Base-by-base conservation (phyloP, 2,329 filamentous ascomycete genomes). In the Botryotinia convoluta region DNA sequence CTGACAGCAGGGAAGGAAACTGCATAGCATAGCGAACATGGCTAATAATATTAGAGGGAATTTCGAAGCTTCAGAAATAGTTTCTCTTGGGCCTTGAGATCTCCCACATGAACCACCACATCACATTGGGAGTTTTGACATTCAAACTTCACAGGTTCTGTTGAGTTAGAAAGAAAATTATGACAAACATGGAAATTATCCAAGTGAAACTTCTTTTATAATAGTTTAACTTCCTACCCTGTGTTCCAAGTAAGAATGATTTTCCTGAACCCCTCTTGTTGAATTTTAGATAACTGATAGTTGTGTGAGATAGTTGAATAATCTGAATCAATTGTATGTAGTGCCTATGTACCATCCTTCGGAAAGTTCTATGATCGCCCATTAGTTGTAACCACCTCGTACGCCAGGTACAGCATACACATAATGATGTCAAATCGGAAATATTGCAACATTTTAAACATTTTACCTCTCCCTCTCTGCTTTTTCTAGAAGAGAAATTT, bases 401-500 rank as follows among this genome's bases (percentile, higher is more conserved):
- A 57, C 51, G n/a, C 51, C 65, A 69, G 65, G 65, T 42, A 69
- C 65, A 69, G 37, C 22, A 69, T 67, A 45, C 60, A 72, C 37
- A 67, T 42, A 54, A 72, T 71, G 45, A 65, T 54, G 45, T 67
- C 45, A 45, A 65, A 45, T 65, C 69, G 69, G 69, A 72, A 64
- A 72, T 67, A 72, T 67, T 54, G 64, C 20, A 48, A 51, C 42
- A 64, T 45, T 37, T 64, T 12, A 42, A 42, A 63, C n/a, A 60
- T 63, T 39, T 35, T 37, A 29, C n/a, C 12, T 63, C n/a, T 16
- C n/a, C n/a, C 45, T 59, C 29, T 32, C 65, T 72, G 32, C 48
- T 69, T 69, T 48, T 72, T 72, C 63, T 69, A 69, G 63, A 69
- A 72, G 57, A 72, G 39, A 51, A 63, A 61, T 60, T 69, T n/a